Evolutionary conservation across 352 stramenopile species (phyloP), one percentile per base, ranked within the genome.

Genomic region (Pythium apleroticum): DNA sequence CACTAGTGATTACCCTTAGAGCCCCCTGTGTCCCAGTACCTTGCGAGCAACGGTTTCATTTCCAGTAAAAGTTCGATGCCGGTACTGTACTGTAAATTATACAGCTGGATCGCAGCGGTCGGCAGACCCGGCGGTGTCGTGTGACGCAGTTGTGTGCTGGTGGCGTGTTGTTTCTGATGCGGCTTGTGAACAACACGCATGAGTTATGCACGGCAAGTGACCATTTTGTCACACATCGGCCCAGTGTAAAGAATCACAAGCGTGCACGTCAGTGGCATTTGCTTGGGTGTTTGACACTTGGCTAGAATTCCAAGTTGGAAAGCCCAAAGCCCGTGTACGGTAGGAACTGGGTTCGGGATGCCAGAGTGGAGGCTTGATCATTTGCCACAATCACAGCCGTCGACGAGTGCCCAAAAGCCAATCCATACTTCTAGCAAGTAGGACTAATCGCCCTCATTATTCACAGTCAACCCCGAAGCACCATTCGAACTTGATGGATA

Each of bases 191-290:
- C 41, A 24, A n/a, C n/a, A n/a, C n/a, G n/a, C n/a, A n/a, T 33
- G 30, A 33, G 30, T 33, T 50, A 22, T 50, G 43, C 20, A 50
- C 43, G 20, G 4, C 4, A 28, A 14, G 43, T 50, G 43, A 50
- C 27, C 43, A 20, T 50, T 50, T 28, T 50, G 43, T 50, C 43
- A 50, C 43, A 50, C 43, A 27, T 4, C 20, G 4, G 43, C 9
- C 8, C 43, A 11, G 20, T 4, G 43, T 28, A 50, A 50, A 50
- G 11, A 27, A 27, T 50, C 43, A 50, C 43, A 50, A 25, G 43
- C 43, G 28, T 50, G 43, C 43, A 50, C 43, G 43, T 50, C 43
- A 50, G 43, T 20, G 43, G 20, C 43, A 50, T 11, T 50, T 15
- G 20, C 1, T 28, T 27, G 20, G 19, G 43, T 50, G 43, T 28